These are phyloP conservation scores for Parastagonospora nodorum DNA, from an alignment of 2,329 filamentous ascomycete species.

Conservation along the genomic window DNA sequence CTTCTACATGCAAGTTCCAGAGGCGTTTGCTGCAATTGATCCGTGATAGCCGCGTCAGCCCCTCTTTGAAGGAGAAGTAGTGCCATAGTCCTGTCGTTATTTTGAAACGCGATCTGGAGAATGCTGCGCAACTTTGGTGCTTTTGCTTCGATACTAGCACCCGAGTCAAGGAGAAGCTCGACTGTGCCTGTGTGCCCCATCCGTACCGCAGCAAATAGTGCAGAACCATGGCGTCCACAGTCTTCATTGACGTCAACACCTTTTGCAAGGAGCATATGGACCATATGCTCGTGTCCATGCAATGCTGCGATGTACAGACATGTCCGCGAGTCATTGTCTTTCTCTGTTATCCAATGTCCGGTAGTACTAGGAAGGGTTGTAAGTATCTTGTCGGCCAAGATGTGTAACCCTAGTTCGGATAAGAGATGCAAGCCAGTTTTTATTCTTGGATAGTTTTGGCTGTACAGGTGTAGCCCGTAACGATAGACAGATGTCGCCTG, in stretches of 20 bases:
- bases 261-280: not conserved
- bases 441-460: not conserved
- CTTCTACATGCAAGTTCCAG: not conserved
- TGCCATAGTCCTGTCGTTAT: not conserved
- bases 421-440: not conserved
- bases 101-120: not conserved
- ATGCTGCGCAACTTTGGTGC: not conserved
- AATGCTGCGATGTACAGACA: not conserved
- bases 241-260: not conserved
- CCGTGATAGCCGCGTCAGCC: not conserved
- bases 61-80: not conserved
- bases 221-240: too few relatives aligned
- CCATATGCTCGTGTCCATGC: not conserved
- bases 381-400: not conserved
- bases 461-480: not conserved
- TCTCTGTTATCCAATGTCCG: not conserved
- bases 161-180: too few relatives aligned
- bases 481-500: conserved; percentile 4
- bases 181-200: too few relatives aligned
- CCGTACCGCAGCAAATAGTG: too few relatives aligned
- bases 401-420: not conserved
- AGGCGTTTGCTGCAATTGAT: not conserved
- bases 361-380: not conserved
- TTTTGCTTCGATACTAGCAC: not conserved
- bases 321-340: not conserved